phyloP scores from a whole-genome alignment of 306 rosid species.

The Casuarina glauca region DNA sequence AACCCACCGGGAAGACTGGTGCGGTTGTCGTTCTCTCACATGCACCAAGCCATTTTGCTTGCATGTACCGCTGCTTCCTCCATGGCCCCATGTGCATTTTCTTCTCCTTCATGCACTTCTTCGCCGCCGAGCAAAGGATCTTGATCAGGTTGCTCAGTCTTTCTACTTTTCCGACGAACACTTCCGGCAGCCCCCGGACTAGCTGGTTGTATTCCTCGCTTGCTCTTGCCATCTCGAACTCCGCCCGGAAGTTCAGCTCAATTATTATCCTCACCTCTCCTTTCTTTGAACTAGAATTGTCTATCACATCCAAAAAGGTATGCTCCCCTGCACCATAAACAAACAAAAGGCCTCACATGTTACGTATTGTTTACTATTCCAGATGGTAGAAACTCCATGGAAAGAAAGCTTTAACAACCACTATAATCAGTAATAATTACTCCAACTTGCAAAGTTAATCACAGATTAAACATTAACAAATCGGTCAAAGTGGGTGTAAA shows the following conservation, averaged over 20 bases:
- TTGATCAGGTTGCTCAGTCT: slow-evolving; percentile 55
- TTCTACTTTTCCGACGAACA: slow-evolving; percentile 76
- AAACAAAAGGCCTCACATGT: not conserved
- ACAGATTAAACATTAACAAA: too few species aligned
- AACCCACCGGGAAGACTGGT: slow-evolving; percentile 32
- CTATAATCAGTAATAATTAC: too few species aligned
- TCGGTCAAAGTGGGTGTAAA: too few species aligned
- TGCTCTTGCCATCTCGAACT: slow-evolving; percentile 72
- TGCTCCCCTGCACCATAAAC: slow-evolving; percentile 57
- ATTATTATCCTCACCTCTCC: slow-evolving; percentile 65
- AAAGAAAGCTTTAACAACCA: too few species aligned
- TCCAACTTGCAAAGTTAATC: too few species aligned
- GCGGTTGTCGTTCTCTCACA: slow-evolving; percentile 55
- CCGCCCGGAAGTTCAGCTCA: slow-evolving; percentile 69
- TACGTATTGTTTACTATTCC: not conserved
- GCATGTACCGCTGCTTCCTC: slow-evolving; percentile 85
- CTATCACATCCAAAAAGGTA: slow-evolving; percentile 65
- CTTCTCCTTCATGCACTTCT: slow-evolving; percentile 83
- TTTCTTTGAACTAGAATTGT: slow-evolving; percentile 42
- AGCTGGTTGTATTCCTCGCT: slow-evolving; percentile 59
- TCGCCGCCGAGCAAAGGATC: slow-evolving; percentile 65
- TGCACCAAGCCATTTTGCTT: slow-evolving; percentile 79
- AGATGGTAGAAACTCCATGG: too few species aligned
- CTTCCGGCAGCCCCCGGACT: slow-evolving; percentile 60
- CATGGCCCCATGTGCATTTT: slow-evolving; percentile 93